phyloP scores from a whole-genome alignment of 2,329 filamentous ascomycete species.

The Fusarium temperatum region DNA sequence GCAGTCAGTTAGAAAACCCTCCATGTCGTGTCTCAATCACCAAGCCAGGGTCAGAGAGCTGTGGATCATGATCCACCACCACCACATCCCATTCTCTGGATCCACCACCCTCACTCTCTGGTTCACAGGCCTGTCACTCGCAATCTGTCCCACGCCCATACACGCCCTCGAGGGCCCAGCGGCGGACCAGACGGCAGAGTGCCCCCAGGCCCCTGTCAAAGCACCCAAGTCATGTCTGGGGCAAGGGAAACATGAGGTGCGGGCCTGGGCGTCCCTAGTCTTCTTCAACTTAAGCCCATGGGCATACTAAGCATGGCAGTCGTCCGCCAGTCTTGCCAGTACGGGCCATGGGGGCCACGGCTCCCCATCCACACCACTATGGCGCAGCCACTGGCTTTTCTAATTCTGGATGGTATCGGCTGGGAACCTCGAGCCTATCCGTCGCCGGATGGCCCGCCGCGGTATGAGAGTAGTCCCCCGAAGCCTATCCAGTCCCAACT shows the following conservation, averaged over 20 bases:
- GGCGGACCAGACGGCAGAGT: constrained; percentile 43
- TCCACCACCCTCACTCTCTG: constrained; percentile 33
- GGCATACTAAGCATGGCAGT: constrained; percentile 1
- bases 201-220: constrained; percentile 39
- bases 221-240: constrained; percentile 40
- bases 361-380: constrained; percentile 43
- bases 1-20: constrained; percentile 42
- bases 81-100: constrained; percentile 37
- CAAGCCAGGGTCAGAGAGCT: constrained; percentile 49
- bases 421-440: constrained; percentile 33
- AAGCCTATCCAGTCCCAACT: constrained; percentile 31
- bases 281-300: constrained; percentile 28
- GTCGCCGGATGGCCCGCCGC: constrained; percentile 44
- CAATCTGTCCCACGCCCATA: constrained; percentile 26
- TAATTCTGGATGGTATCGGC: constrained; percentile 47
- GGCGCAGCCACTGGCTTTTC: constrained; percentile 48
- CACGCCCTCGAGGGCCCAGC: constrained; percentile 25
- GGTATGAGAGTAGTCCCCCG: constrained; percentile 40
- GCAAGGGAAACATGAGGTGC: constrained; percentile 44
- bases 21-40: constrained; percentile 62
- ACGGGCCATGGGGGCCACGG: constrained; percentile 26
- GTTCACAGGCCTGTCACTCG: constrained; percentile 14
- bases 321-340: constrained; percentile 30
- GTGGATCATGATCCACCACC: constrained; percentile 42
- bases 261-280: constrained; percentile 31